Conservation (phyloP, 2,329 filamentous ascomycete genomes). For the Fulvia fulva region DNA sequence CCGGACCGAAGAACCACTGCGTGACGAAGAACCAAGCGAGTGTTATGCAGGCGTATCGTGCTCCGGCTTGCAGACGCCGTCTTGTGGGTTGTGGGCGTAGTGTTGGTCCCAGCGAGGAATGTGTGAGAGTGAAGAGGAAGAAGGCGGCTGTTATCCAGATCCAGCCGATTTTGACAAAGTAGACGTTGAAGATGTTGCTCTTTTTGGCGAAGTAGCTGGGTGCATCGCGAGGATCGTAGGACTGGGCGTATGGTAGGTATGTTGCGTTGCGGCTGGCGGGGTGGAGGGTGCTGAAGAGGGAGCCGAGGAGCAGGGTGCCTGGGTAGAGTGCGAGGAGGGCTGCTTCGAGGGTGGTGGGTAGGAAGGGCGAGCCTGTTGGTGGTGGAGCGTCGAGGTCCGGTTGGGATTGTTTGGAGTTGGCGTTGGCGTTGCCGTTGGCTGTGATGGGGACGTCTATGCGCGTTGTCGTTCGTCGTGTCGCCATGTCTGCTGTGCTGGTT, state of each 20-base stretch:
- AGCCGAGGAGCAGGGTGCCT: slow-evolving; percentile 71
- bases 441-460: slow-evolving; percentile 23
- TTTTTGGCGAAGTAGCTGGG: slow-evolving; percentile 93
- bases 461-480: slow-evolving; percentile 17
- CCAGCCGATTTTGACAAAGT: slow-evolving; percentile 96
- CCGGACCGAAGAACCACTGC: slow-evolving; percentile 93
- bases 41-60: slow-evolving; percentile 71
- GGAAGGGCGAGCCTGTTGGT: slow-evolving; percentile 49
- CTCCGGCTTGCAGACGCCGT: slow-evolving; percentile 53
- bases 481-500: neutral
- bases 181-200: slow-evolving; percentile 82
- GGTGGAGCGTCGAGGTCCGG: slow-evolving; percentile 14
- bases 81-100: slow-evolving; percentile 39
- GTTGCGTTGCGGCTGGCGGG: slow-evolving; percentile 64
- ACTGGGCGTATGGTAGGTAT: slow-evolving; percentile 61
- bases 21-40: slow-evolving; percentile 79
- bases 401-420: slow-evolving; percentile 4
- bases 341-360: slow-evolving; percentile 67
- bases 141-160: slow-evolving; percentile 81
- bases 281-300: slow-evolving; percentile 73
- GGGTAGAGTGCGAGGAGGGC: slow-evolving; percentile 70
- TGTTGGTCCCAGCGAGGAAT: slow-evolving; percentile 54
- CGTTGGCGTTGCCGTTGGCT: slow-evolving; percentile 10
- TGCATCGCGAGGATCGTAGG: slow-evolving; percentile 56
- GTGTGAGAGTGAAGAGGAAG: slow-evolving; percentile 62